Evolutionary conservation across 1,284 basidiomycete species (phyloP).

Genomic region (Moniliophthora roreri): DNA sequence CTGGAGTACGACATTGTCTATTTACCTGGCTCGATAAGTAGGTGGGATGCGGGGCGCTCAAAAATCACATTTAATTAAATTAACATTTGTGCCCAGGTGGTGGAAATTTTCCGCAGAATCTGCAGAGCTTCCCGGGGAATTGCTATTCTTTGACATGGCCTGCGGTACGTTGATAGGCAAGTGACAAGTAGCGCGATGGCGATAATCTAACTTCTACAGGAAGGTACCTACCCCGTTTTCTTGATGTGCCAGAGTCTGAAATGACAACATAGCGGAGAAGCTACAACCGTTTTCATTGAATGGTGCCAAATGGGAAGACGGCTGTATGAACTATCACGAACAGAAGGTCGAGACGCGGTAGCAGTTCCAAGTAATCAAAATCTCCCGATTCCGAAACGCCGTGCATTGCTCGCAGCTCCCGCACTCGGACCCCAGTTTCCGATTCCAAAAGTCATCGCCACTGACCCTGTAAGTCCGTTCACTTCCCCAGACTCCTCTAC

Average conservation of each 20-base stretch:
- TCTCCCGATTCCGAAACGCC: no score
- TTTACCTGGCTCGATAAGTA: conserved; percentile 54
- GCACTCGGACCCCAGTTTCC: background rate
- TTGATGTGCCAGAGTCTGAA: background rate
- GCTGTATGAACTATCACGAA: conserved; percentile 10
- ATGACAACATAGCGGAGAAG: conserved; percentile 31
- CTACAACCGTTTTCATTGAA: conserved; percentile 33
- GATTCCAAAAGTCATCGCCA: background rate
- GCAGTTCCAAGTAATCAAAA: background rate
- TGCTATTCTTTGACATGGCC: conserved; percentile 37
- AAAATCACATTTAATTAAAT: conserved; percentile 9
- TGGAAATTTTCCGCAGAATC: conserved; percentile 28
- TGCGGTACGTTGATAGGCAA: conserved; percentile 30
- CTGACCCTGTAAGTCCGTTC: conserved; percentile 3
- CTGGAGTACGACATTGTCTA: conserved; percentile 59
- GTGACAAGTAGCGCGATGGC: no score
- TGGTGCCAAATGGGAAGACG: conserved; percentile 33
- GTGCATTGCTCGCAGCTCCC: no score
- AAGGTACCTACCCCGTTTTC: conserved; percentile 23
- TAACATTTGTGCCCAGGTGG: conserved; percentile 30
- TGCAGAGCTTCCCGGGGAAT: conserved; percentile 15
- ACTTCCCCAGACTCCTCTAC: background rate
- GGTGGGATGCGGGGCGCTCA: conserved; percentile 1
- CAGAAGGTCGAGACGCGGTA: background rate
- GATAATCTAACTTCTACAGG: conserved; percentile 19